phyloP scores from a whole-genome alignment of 2,329 filamentous ascomycete genomes.

The Diaporthe velutina region DNA sequence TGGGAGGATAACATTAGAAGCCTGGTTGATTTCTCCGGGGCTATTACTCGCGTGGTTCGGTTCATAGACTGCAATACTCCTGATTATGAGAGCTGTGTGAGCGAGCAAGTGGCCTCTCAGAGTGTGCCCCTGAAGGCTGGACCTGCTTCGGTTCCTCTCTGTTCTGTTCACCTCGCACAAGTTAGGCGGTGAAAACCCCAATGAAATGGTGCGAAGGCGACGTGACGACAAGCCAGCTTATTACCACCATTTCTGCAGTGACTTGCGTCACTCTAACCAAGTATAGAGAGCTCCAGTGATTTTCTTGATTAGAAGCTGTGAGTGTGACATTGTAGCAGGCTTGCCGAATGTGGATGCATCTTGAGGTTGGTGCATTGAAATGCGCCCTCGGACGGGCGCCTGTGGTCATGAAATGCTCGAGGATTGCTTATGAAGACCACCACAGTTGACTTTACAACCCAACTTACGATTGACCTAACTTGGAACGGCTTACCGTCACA shows the following conservation, averaged over 20 bases:
- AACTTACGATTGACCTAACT: background rate
- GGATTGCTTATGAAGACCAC: background rate
- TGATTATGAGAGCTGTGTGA: background rate
- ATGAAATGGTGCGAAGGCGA: background rate
- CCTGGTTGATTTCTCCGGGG: background rate
- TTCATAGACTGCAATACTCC: background rate
- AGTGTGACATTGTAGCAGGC: background rate
- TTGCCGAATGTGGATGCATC: background rate
- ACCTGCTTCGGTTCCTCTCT: background rate
- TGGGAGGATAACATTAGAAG: background rate
- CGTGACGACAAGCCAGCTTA: background rate
- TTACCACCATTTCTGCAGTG: background rate
- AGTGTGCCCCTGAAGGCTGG: no score
- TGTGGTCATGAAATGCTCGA: background rate
- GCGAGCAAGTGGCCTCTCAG: background rate
- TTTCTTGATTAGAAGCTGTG: no score
- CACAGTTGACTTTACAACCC: background rate
- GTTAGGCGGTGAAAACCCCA: no score
- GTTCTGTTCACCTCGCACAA: background rate
- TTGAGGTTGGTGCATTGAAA: background rate
- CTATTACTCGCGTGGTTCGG: background rate
- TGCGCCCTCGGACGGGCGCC: background rate
- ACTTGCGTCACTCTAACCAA: background rate
- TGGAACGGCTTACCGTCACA: background rate
- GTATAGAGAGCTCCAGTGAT: background rate